A percentile compares a stretch with the other conserved stretches of the same genome.
These are phyloP conservation scores for Mollisia scopiformis DNA, from an alignment of 2,329 filamentous ascomycete species.

Conservation along the genomic window DNA sequence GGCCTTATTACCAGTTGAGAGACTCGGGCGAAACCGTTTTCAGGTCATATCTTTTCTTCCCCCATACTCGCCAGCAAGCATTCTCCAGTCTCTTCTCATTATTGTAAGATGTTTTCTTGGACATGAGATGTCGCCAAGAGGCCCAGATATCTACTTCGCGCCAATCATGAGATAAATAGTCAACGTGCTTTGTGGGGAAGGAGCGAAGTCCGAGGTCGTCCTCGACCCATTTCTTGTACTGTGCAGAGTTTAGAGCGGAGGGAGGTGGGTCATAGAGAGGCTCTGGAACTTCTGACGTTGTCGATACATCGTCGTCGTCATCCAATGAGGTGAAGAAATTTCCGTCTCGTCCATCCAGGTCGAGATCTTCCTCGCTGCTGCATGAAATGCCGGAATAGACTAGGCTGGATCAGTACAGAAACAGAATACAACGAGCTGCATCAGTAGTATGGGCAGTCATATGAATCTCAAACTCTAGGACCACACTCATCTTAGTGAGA, in stretches of 20 bases:
- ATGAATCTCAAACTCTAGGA: no score
- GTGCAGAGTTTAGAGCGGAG: neutral
- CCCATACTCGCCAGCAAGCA: slow-evolving; percentile 96
- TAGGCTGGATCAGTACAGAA: no score
- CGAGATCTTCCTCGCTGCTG: neutral
- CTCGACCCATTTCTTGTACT: neutral
- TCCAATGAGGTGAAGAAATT: neutral
- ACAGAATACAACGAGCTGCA: no score
- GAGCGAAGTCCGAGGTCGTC: slow-evolving; percentile 57
- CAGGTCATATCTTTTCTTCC: slow-evolving; percentile 85
- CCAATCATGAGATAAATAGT: slow-evolving; percentile 96
- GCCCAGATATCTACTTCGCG: slow-evolving; percentile 96
- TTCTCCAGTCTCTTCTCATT: slow-evolving; percentile 88
- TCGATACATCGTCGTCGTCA: neutral
- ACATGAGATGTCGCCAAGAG: slow-evolving; percentile 92
- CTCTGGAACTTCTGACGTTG: neutral
- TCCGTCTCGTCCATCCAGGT: neutral
- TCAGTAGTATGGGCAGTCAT: no score
- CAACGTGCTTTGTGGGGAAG: slow-evolving; percentile 77
- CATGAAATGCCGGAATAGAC: neutral
- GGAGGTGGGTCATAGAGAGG: neutral
- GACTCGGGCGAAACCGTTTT: slow-evolving; percentile 89
- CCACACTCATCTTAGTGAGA: no score
- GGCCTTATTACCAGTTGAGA: slow-evolving; percentile 80
- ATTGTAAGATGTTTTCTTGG: slow-evolving; percentile 75